Evolutionary conservation across 108 stramenopile genomes (phyloP), one percentile per base, ranked within the genome.

Genomic region (Skeletonema costatum): DNA sequence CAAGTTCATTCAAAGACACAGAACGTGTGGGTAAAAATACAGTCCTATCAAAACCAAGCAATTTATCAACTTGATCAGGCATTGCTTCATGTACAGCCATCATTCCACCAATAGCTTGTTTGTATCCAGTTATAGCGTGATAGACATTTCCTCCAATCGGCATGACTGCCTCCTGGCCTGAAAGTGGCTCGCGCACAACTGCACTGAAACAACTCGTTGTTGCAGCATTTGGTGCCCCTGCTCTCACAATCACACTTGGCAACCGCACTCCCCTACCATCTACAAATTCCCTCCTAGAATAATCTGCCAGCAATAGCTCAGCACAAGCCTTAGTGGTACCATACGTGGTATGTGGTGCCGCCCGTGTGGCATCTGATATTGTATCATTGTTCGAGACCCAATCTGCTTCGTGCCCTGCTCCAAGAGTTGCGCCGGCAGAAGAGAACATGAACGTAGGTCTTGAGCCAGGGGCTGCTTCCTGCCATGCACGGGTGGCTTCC

Each of bases 301-400:
- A 89, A 41, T 89, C 88, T 10, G 82, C 68, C 51, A 89, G 59
- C n/a, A 89, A 60, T 29, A 89, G 68, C 61, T 89, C 88, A 10
- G 77, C 71, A 59, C 86, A 87, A 2, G 88, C 85, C 61, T 89
- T 89, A 12, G 86, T 85, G 58, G 75, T 82, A 21, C 88, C 88
- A 78, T 89, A 89, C 17, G 86, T 87, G 7, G 88, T 89, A 48
- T 87, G 87, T 29, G 88, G 88, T 11, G 86, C 75, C 13, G 85
- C 85, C 2, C 87, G 78, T 5, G 81, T 78, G 7, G 85, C 74
- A 64, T 89, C 88, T n/a, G 73, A 75, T 33, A 89, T 85, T 12
- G 68, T 74, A 36, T 83, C 86, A n/a, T 69, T 30, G 25, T 77
- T 74, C 1, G 46, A 3, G 21, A 89, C 66, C 78, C 86, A 87